Conservation (phyloP, 2,329 filamentous ascomycete species). For the Sporothrix sp. region DNA sequence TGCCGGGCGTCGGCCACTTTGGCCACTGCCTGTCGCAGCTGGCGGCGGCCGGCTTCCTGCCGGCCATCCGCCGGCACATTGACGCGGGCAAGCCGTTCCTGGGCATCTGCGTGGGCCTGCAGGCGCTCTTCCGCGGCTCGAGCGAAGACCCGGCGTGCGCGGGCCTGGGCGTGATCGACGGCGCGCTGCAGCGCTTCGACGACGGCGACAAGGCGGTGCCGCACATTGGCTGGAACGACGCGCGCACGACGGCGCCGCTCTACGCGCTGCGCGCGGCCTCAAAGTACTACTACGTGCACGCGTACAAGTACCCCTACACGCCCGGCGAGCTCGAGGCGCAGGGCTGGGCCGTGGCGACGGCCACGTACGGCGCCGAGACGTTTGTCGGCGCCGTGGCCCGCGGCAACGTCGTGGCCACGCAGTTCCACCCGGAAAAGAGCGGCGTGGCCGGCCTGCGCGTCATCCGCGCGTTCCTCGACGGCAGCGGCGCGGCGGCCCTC, state of each 20-base stretch:
- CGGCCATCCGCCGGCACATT: conserved; percentile 75
- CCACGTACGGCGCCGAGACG: conserved; percentile 74
- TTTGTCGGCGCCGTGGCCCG: conserved; percentile 86
- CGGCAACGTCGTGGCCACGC: conserved; percentile 79
- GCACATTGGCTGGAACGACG: conserved; percentile 98
- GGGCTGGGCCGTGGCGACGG: conserved; percentile 90
- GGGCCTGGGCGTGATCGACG: conserved; percentile 68
- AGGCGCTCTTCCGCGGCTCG: conserved; percentile 81
- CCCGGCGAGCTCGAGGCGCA: conserved; percentile 63
- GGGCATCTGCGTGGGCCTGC: conserved; percentile 91
- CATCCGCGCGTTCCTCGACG: conserved; percentile 76
- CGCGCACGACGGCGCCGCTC: conserved; percentile 38
- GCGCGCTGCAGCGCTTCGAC: conserved; percentile 64
- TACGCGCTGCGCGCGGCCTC: conserved; percentile 71
- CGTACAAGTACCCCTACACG: conserved; percentile 73
- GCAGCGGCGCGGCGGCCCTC: conserved; percentile 48
- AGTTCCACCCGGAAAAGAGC: conserved; percentile 98
- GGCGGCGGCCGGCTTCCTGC: conserved; percentile 68
- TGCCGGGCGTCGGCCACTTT: conserved; percentile 95
- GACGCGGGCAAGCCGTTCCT: conserved; percentile 91
- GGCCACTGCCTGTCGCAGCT: conserved; percentile 89
- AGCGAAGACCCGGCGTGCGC: conserved; percentile 62
- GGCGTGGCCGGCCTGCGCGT: conserved; percentile 79
- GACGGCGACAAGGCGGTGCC: conserved; percentile 79
- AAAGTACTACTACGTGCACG: conserved; percentile 99